Evolutionary conservation across 225 moss, liverwort and hornwort species (phyloP).

Genomic region (Sphagnum tenellum): DNA sequence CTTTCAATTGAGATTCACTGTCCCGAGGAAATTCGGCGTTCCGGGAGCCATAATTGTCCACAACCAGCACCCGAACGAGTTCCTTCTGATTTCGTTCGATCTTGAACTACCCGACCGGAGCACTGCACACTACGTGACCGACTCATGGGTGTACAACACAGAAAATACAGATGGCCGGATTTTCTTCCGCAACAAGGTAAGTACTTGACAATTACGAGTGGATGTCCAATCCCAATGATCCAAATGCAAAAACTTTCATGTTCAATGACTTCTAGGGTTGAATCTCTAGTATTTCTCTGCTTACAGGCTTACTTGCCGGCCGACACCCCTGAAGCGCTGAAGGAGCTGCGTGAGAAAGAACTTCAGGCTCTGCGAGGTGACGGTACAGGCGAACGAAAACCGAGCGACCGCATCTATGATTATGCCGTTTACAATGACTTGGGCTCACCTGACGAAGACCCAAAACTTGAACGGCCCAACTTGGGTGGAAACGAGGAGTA

Average conservation of each 20-base stretch:
- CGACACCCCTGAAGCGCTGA: slow-evolving; percentile 33
- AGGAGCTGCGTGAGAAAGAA: slow-evolving; percentile 30
- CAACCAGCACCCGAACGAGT: slow-evolving; percentile 25
- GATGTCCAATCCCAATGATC: no score
- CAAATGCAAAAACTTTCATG: no score
- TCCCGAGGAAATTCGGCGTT: slow-evolving; percentile 12
- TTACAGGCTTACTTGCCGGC: slow-evolving; percentile 39
- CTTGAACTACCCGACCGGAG: slow-evolving; percentile 5
- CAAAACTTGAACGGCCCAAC: slow-evolving; percentile 5
- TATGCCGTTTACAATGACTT: slow-evolving; percentile 52
- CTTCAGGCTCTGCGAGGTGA: slow-evolving; percentile 26
- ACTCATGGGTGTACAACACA: slow-evolving; percentile 34
- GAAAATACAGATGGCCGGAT: slow-evolving; percentile 18
- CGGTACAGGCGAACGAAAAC: slow-evolving; percentile 27
- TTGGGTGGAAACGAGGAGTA: slow-evolving; percentile 30
- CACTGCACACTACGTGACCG: slow-evolving; percentile 8
- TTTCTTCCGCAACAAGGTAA: slow-evolving; percentile 41
- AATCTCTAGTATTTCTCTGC: no score
- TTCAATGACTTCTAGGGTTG: no score
- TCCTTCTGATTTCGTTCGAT: slow-evolving; percentile 15
- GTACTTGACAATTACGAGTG: neutral
- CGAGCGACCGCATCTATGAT: slow-evolving; percentile 44
- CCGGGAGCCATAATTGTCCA: slow-evolving; percentile 23
- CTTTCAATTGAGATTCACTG: slow-evolving; percentile 20
- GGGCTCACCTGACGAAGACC: slow-evolving; percentile 21